A percentile compares a stretch with the other conserved stretches of the same genome.
Conservation (phyloP, 1,284 basidiomycete species). For the Microbotryum scabiosae region DNA sequence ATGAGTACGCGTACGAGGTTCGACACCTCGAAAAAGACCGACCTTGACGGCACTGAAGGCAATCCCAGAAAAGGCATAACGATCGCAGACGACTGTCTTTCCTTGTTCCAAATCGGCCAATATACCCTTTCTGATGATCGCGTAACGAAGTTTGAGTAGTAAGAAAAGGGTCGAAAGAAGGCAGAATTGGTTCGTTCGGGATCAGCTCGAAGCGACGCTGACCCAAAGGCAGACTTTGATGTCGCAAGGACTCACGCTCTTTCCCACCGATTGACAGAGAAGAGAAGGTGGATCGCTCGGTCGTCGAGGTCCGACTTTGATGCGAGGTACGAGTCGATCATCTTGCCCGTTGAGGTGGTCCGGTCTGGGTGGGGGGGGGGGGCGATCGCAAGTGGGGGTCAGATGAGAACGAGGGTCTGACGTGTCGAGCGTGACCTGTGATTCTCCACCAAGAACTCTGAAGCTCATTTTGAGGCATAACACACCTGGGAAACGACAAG, state of each 20-base stretch:
- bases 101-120: constrained; percentile 55
- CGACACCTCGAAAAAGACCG: too few species aligned
- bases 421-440: background rate
- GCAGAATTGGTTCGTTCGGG: too few species aligned
- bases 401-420: background rate
- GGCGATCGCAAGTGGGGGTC: background rate
- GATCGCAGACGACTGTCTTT: constrained; percentile 73
- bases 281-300: constrained; percentile 83
- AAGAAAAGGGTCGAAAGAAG: too few species aligned
- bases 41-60: constrained; percentile 86
- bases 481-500: constrained; percentile 72
- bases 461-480: background rate
- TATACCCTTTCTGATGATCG: constrained; percentile 53
- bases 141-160: background rate
- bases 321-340: constrained; percentile 85
- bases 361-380: constrained; percentile 55
- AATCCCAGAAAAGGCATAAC: constrained; percentile 94
- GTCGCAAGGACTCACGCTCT: constrained; percentile 55
- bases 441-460: background rate
- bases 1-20: too few species aligned
- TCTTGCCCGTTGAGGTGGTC: constrained; percentile 79
- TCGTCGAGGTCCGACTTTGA: constrained; percentile 80
- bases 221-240: too few species aligned
- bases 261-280: constrained; percentile 97
- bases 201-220: too few species aligned